Conservation (phyloP, 1,139 yeast species). For the Waltiozyma sp. region DNA sequence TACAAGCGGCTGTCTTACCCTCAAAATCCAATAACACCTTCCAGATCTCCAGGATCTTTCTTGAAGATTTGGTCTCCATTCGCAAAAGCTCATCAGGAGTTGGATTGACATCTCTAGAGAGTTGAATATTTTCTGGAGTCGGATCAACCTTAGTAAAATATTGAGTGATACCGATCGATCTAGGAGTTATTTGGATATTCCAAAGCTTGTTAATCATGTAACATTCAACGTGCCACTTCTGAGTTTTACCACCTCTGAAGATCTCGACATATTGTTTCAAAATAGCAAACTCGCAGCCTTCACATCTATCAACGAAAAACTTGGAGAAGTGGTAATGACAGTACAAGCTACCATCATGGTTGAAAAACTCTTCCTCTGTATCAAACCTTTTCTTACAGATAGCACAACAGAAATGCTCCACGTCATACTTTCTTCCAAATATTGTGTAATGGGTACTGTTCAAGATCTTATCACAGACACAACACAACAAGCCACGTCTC, state of each 20-base stretch:
- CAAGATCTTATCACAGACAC: slow-evolving; percentile 73
- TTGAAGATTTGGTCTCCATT: slow-evolving; percentile 57
- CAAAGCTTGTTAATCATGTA: slow-evolving; percentile 96
- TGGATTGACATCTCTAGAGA: slow-evolving; percentile 21
- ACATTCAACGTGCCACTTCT: slow-evolving; percentile 99
- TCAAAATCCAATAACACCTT: slow-evolving; percentile 79
- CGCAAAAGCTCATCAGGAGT: slow-evolving; percentile 41
- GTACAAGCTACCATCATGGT: slow-evolving; percentile 70
- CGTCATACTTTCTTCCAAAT: slow-evolving; percentile 81
- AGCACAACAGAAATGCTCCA: slow-evolving; percentile 90
- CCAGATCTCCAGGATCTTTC: slow-evolving; percentile 76
- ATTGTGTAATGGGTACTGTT: slow-evolving; percentile 95
- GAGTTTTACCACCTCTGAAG: slow-evolving; percentile 84
- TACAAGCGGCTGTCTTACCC: slow-evolving; percentile 85
- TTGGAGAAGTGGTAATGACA: slow-evolving; percentile 90
- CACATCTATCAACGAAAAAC: slow-evolving; percentile 78
- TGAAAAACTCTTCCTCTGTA: slow-evolving; percentile 86
- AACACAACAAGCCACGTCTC: slow-evolving; percentile 72
- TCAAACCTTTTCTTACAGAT: slow-evolving; percentile 84
- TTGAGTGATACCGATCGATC: slow-evolving; percentile 44
- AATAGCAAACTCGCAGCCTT: slow-evolving; percentile 86
- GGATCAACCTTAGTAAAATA: slow-evolving; percentile 21
- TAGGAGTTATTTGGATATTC: slow-evolving; percentile 76
- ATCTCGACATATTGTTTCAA: slow-evolving; percentile 91
- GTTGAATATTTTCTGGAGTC: slow-evolving; percentile 16